A percentile compares a stretch with the other conserved stretches of the same genome.
These are phyloP conservation scores for Metarhizium album DNA, from an alignment of 2,329 filamentous ascomycete species.

Conservation along the genomic window DNA sequence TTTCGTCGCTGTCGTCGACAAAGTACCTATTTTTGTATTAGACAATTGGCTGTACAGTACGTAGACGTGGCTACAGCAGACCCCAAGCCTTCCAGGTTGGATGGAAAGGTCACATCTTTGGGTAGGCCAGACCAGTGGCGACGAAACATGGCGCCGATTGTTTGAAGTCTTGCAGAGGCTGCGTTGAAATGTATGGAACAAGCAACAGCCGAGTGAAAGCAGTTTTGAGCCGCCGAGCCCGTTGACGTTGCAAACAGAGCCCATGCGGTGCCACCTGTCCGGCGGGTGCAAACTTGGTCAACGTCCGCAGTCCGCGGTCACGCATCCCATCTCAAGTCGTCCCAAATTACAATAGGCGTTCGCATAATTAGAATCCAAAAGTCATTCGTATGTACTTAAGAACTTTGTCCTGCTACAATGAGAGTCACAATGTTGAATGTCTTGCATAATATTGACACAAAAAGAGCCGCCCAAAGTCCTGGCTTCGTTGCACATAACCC, in stretches of 20 bases:
- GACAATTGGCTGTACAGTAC: no score
- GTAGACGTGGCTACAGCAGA: constrained; percentile 26
- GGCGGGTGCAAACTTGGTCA: neutral
- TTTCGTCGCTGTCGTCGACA: constrained; percentile 62
- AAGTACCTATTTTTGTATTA: constrained; percentile 53
- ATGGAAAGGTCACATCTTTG: constrained; percentile 55
- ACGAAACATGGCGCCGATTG: constrained; percentile 51
- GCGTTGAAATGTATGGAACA: neutral
- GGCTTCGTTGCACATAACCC: neutral
- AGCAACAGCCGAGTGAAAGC: neutral
- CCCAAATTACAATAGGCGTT: neutral
- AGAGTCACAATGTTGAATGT: neutral
- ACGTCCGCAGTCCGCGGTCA: neutral
- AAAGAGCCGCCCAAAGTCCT: neutral
- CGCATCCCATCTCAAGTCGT: neutral
- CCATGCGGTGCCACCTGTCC: neutral
- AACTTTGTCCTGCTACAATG: no score
- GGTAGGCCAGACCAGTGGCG: constrained; percentile 59
- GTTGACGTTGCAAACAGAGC: neutral
- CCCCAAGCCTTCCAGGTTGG: constrained; percentile 62
- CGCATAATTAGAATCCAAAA: no score
- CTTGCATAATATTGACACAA: neutral
- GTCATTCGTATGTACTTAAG: no score
- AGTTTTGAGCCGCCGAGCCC: neutral
- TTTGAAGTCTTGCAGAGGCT: neutral